Percentiles rank a stretch among this genome's conserved stretches.
Evolutionary conservation across 2,329 filamentous ascomycete genomes (phyloP).

Genomic region (Scytalidium sp.): DNA sequence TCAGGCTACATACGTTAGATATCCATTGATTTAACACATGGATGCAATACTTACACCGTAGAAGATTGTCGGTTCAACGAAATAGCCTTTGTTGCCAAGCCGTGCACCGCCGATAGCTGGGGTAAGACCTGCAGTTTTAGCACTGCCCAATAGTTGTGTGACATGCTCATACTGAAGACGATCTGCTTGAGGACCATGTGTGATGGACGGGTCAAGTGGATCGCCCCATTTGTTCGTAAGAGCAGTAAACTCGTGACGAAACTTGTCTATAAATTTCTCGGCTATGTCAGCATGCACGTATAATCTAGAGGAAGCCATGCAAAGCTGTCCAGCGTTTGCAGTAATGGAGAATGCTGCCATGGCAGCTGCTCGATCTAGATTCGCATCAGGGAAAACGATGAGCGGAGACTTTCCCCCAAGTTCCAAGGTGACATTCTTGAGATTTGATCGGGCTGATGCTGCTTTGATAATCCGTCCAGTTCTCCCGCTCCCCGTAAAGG

Average conservation of each 20-base stretch:
- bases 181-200: conserved; percentile 43
- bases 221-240: conserved; percentile 35
- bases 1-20: conserved; percentile 6
- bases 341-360: conserved; percentile 49
- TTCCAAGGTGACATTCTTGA: conserved; percentile 39
- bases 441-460: conserved; percentile 37
- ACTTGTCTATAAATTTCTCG: conserved; percentile 32
- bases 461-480: conserved; percentile 34
- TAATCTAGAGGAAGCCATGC: conserved; percentile 56
- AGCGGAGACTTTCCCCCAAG: conserved; percentile 39
- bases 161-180: conserved; percentile 41
- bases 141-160: conserved; percentile 37
- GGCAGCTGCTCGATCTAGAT: conserved; percentile 37
- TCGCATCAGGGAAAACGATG: conserved; percentile 37
- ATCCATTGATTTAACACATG: too few relatives aligned
- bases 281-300: conserved; percentile 54
- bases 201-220: conserved; percentile 37
- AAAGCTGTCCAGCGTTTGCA: conserved; percentile 59
- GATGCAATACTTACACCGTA: too few relatives aligned
- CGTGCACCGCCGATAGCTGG: conserved; percentile 16
- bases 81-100: conserved; percentile 48
- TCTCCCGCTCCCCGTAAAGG: conserved; percentile 35
- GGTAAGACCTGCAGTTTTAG: conserved; percentile 35
- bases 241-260: conserved; percentile 31
- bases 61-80: conserved; percentile 65